Evolutionary conservation across 2,329 filamentous ascomycete genomes (phyloP), one percentile per base, ranked within the genome.

Genomic region (Apiospora sp.): DNA sequence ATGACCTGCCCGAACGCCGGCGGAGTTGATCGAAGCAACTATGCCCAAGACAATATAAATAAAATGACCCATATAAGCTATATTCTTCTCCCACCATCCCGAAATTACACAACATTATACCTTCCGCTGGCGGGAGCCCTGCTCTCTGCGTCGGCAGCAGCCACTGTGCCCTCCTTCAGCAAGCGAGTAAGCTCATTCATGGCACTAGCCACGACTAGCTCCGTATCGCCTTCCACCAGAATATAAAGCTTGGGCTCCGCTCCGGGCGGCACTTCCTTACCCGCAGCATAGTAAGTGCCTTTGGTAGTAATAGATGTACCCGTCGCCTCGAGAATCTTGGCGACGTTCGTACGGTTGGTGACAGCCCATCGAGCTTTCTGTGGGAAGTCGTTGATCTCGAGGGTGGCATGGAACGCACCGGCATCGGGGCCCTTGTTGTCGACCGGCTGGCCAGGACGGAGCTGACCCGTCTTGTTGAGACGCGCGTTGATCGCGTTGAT

Each of bases 301-400:
- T 99, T 99, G 64, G 95, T 98, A 0, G 96, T 99, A 81, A 99
- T 99, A 8, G 94, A 98, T 1, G 95, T 97, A 54, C 95, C 96
- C 0, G 96, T 98, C 13, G 94, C 90, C 80, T 99, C 96, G 75
- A 99, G 88, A 77, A 99, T 98, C 87, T 98, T 99, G 77, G 96
- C 95, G 72, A 99, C 96, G 79, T 99, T 99, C 48, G 96, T 98
- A 76, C 96, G 91, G 82, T 99, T 99, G 51, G 96, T 99, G 84
- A 99, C 96, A 14, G 95, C 96, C 96, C 96, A 99, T 78, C 96
- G 91, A 75, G 96, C 96, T 87, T 98, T 98, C 82, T 99, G 96
- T 46, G 96, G 96, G 83, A 98, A 98, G 84, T 99, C 96, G 83
- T 99, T 99, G 89, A 99, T 99, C 83, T 98, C 96, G 74, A 99